Evolutionary conservation across 768 basidiomycete species (phyloP), one percentile per base, ranked within the genome.

Genomic region (Pulveroboletus sp.): DNA sequence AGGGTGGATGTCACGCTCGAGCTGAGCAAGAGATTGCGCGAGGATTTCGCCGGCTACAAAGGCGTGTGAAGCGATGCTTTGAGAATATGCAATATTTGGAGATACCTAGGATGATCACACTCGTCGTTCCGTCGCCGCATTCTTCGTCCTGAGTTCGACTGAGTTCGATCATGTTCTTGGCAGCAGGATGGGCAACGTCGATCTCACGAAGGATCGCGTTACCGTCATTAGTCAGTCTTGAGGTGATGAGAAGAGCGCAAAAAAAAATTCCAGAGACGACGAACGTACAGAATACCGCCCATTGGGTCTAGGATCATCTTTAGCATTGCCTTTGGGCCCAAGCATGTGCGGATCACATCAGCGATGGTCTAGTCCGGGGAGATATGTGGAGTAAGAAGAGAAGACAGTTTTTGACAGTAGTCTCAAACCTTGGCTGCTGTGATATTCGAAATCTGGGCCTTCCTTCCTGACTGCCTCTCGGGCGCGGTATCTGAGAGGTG

Each of bases 251-350:
- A 30, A n/a, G 44, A 28, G 30, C 26, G 36, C 21, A 42, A 37
- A 40, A n/a, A 18, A 1, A 24, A 21, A 12, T 9, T 21, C 2
- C 1, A 14, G 24, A 38, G 28, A 37, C 1, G 46, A 37, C 35
- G 42, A 30, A 76, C 83, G 47, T 50, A 95, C 95, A 97, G 64
- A 60, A 99, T 98, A 47, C 96, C 96, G 46, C 96, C 96, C 96
- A 99, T 98, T 1, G 94, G 94, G 73, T 98, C 95, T 39, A 97
- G 72, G 59, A 98, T 96, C 96, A 99, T 98, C 78, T 98, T 99
- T 46, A 98, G 75, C 96, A 98, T 98, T 37, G 96, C 85, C 64
- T 96, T 95, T 1, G 95, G 95, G 1, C 94, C 96, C 32, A 98
- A 70, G 79, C 96, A 98, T 55, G 95, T 98, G 54, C 95, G 72